Conservation (phyloP, 1,139 yeast species). For the Tardiomyces blankii region DNA sequence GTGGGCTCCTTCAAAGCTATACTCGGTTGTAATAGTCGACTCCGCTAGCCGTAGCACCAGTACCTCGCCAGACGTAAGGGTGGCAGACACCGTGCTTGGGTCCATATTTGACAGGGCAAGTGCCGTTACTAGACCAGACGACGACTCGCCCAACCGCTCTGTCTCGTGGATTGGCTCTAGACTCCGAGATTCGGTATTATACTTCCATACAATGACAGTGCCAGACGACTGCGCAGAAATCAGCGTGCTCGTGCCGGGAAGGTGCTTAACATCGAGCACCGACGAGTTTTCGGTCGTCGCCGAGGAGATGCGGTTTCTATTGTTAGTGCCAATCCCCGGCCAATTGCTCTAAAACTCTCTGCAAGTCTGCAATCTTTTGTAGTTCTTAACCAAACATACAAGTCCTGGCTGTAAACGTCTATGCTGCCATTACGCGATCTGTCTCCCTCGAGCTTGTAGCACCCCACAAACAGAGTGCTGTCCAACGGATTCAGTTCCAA, state of each 20-base stretch:
- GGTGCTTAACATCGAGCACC: conserved; percentile 61
- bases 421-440: conserved; percentile 59
- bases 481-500: conserved; percentile 43
- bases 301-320: conserved; percentile 12
- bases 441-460: conserved; percentile 59
- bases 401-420: conserved; percentile 56
- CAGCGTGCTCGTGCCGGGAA: conserved; percentile 35
- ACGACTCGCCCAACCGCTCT: not conserved
- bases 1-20: conserved; percentile 32
- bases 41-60: conserved; percentile 12
- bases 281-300: conserved; percentile 44
- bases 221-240: conserved; percentile 81
- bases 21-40: conserved; percentile 4
- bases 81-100: conserved; percentile 17
- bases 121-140: not conserved
- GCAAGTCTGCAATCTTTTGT: no score
- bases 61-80: conserved; percentile 26
- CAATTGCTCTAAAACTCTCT: no score
- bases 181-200: not conserved
- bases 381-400: conserved; percentile 9
- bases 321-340: no score
- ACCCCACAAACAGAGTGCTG: conserved; percentile 53
- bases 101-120: not conserved
- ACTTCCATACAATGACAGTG: conserved; percentile 49
- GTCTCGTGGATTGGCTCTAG: not conserved